Conservation (phyloP, 805 yeast genomes). For the Yarrowia sp. region DNA sequence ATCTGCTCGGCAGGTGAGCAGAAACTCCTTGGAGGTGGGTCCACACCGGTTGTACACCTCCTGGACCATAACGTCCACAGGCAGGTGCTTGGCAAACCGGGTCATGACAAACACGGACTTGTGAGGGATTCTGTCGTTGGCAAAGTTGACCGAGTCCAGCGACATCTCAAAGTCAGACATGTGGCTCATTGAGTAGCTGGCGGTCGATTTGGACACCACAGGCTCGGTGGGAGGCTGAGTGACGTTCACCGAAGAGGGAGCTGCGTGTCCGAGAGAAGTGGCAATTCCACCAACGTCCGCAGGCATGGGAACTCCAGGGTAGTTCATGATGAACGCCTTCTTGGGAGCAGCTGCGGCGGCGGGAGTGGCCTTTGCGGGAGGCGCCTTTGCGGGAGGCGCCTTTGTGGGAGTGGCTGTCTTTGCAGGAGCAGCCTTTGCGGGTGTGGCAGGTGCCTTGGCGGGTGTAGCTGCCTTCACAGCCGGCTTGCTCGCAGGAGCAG, state of each 20-base stretch:
- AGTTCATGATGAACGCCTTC: neutral
- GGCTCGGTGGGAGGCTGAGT: neutral
- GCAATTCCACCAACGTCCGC: neutral
- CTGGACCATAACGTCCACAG: conserved; percentile 13
- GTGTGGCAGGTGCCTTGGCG: neutral
- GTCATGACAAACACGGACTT: neutral
- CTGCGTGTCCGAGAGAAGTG: neutral
- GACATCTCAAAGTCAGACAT: conserved; percentile 12
- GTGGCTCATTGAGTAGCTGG: neutral
- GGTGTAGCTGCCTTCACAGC: no score
- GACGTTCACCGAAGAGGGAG: neutral
- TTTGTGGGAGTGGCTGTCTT: neutral
- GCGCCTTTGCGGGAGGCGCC: neutral
- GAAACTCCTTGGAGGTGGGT: conserved; percentile 9
- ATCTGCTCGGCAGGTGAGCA: neutral
- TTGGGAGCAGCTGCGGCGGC: neutral
- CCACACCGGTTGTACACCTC: conserved; percentile 10
- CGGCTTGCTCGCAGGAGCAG: no score
- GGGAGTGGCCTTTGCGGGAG: neutral
- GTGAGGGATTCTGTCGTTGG: neutral
- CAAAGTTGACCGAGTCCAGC: neutral
- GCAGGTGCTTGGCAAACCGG: conserved; percentile 3
- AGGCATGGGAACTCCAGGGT: neutral
- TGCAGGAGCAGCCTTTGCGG: neutral
- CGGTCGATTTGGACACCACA: neutral